Conservation (phyloP, 352 stramenopile genomes). For the Phytophthora tentaculata region DNA sequence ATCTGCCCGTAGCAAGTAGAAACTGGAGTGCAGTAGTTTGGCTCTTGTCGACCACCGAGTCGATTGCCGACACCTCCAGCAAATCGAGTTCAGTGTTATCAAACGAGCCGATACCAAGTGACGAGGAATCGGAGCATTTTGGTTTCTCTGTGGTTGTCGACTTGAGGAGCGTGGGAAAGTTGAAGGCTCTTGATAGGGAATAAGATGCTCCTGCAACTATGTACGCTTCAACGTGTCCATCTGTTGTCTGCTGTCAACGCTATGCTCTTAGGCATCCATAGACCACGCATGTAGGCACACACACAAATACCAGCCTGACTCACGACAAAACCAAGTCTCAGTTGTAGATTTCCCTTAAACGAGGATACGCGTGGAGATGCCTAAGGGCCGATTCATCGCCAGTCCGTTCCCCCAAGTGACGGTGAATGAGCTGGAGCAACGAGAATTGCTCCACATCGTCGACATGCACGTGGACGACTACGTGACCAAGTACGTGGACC, state of each 20-base stretch:
- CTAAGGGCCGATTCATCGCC: conserved; percentile 18
- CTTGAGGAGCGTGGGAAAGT: conserved; percentile 24
- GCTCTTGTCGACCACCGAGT: neutral
- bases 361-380: conserved; percentile 11
- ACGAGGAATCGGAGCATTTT: neutral
- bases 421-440: conserved; percentile 17
- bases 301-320: neutral
- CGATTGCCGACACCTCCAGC: neutral
- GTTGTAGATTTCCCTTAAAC: conserved; percentile 19
- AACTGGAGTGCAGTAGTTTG: too few relatives aligned
- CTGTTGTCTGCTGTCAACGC: conserved; percentile 11
- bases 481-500: conserved; percentile 29
- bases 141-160: neutral
- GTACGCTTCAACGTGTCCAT: conserved; percentile 6
- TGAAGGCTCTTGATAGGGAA: conserved; percentile 14
- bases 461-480: conserved; percentile 23
- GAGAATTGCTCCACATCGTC: conserved; percentile 25
- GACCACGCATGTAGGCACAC: conserved; percentile 11
- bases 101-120: neutral
- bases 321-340: conserved; percentile 4
- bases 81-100: neutral
- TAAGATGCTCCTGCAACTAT: conserved; percentile 13
- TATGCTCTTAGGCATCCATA: conserved; percentile 18
- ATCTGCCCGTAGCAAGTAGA: too few relatives aligned
- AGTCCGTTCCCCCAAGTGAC: conserved; percentile 23